Percentiles rank a stretch among this genome's conserved stretches.
Conservation (phyloP, 306 rosid species). For the Hylodesmum podocarpum region DNA sequence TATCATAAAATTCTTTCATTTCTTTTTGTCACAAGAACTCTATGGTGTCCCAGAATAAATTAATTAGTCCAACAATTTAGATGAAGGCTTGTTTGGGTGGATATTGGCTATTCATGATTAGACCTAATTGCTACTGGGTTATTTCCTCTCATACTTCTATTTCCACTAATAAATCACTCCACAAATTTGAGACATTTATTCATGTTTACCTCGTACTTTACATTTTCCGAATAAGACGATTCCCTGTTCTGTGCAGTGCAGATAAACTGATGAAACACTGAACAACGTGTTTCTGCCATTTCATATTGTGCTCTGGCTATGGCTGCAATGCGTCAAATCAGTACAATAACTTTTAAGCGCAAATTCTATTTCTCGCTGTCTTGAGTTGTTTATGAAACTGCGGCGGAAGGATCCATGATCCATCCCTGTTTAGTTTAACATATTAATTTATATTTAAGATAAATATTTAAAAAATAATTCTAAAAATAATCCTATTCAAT, state of each 20-base stretch:
- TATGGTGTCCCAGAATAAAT: constrained; percentile 18
- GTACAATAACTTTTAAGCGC: background rate
- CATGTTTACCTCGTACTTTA: background rate
- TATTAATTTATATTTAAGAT: background rate
- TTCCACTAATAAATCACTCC: constrained; percentile 2
- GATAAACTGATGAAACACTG: background rate
- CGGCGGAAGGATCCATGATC: background rate
- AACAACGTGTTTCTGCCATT: background rate
- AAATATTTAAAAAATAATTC: background rate
- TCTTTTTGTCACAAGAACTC: constrained; percentile 20
- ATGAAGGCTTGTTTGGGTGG: constrained; percentile 18
- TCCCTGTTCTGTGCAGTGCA: background rate
- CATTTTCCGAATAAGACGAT: background rate
- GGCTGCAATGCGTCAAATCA: background rate
- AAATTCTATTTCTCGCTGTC: background rate
- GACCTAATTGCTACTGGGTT: background rate
- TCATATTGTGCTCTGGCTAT: background rate
- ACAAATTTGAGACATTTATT: background rate
- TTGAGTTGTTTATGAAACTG: background rate
- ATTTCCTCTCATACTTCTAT: constrained; percentile 12
- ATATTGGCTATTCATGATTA: constrained; percentile 14
- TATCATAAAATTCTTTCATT: constrained; percentile 36
- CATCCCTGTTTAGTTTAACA: no score
- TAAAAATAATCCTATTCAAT: background rate
- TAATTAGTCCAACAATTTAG: constrained; percentile 20